Conservation (phyloP, 129 eudicot genomes). For the Silybum marianum region DNA sequence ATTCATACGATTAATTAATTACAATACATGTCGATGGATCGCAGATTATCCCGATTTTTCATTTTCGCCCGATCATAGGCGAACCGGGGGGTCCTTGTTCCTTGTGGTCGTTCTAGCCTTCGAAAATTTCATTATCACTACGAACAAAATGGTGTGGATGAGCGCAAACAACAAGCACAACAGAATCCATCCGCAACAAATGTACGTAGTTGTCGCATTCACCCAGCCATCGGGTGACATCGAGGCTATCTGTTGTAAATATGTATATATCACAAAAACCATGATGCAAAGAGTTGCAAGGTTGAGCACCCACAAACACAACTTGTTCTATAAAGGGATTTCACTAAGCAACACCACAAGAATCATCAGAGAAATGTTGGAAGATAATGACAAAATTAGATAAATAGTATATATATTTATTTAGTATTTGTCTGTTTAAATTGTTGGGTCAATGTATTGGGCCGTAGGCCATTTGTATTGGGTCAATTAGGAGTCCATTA, state of each 20-base stretch:
- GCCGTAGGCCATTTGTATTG: too few species aligned
- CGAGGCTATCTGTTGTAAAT: slow-evolving; percentile 6
- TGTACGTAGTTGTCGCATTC: background rate
- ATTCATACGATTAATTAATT: too few species aligned
- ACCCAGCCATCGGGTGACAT: slow-evolving; percentile 30
- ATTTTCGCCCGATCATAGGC: too few species aligned
- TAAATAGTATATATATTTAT: too few species aligned
- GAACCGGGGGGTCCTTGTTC: too few species aligned
- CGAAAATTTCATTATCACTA: background rate
- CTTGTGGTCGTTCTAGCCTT: too few species aligned
- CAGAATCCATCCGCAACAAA: background rate
- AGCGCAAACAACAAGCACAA: slow-evolving; percentile 23
- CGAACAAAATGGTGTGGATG: slow-evolving; percentile 23
- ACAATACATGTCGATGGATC: too few species aligned
- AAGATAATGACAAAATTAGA: too few species aligned
- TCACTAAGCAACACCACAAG: slow-evolving; percentile 37
- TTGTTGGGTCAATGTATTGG: too few species aligned
- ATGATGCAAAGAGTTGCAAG: slow-evolving; percentile 19
- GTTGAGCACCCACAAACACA: slow-evolving; percentile 37
- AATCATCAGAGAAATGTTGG: slow-evolving; percentile 26
- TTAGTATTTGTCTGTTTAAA: too few species aligned
- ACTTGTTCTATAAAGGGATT: slow-evolving; percentile 28
- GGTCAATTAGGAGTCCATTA: too few species aligned
- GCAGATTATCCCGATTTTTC: too few species aligned
- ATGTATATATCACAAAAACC: slow-evolving; percentile 5